These are phyloP conservation scores for Craspedostauros australis DNA, from an alignment of 108 stramenopile genomes.

Conservation along the genomic window DNA sequence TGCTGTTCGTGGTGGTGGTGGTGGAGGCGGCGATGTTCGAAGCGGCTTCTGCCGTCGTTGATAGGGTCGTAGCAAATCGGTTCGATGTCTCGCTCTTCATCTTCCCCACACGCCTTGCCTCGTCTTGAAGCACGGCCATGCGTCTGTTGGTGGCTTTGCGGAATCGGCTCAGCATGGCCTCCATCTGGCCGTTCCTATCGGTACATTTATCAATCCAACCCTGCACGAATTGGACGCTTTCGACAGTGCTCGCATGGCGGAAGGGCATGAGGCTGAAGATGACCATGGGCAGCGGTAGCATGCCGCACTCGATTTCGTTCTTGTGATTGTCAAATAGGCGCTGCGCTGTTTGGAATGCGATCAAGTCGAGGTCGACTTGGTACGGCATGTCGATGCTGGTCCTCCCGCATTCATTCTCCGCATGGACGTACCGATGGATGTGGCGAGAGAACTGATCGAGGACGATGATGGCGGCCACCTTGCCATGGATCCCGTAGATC, in stretches of 20 bases:
- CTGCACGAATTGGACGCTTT: slow-evolving; percentile 57
- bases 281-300: slow-evolving; percentile 71
- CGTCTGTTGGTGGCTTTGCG: slow-evolving; percentile 81
- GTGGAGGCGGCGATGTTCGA: background rate
- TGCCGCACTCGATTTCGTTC: slow-evolving; percentile 58
- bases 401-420: background rate
- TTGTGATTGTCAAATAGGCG: slow-evolving; percentile 36
- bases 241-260: slow-evolving; percentile 61
- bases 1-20: background rate
- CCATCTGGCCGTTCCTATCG: slow-evolving; percentile 34
- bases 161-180: slow-evolving; percentile 71
- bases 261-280: slow-evolving; percentile 82
- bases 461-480: slow-evolving; percentile 77
- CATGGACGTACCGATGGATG: slow-evolving; percentile 47
- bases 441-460: slow-evolving; percentile 84
- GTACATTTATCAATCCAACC: slow-evolving; percentile 30
- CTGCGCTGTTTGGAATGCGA: slow-evolving; percentile 49
- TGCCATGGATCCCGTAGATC: slow-evolving; percentile 63
- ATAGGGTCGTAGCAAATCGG: background rate
- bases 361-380: slow-evolving; percentile 26
- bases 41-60: slow-evolving; percentile 5
- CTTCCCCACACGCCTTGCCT: slow-evolving; percentile 56
- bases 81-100: slow-evolving; percentile 3
- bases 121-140: slow-evolving; percentile 71
- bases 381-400: slow-evolving; percentile 1